Evolutionary conservation across 805 yeast species (phyloP), one percentile per base, ranked within the genome.

Genomic region (Kluyveromyces lactis): DNA sequence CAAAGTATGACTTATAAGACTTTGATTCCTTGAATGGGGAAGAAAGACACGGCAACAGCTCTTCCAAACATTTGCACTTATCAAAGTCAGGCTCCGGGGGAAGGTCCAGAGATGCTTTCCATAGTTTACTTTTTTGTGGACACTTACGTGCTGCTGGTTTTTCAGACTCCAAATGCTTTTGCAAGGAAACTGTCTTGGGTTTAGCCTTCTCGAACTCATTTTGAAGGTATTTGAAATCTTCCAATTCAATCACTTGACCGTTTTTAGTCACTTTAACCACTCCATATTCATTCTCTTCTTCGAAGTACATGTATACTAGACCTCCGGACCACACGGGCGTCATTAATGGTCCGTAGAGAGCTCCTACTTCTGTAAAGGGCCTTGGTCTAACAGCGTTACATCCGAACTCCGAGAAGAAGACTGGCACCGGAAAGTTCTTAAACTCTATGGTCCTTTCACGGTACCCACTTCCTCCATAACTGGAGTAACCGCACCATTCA

Each of bases 271-370:
- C 59, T 43, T 71, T 49, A 28, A 82, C 86, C 48, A 82, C 76
- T 50, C 94, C 90, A 55, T 79, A 82, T 51, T 78, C 62, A 63
- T 82, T 82, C 44, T 69, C 74, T 62, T 83, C 90, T 63, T 83
- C 77, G 65, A 77, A 83, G 64, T 79, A 83, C 90, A 82, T 80
- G 67, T 81, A 83, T 21, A 77, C 90, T 55, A 83, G 73, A 52
- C 90, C 94, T 49, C 94, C 92, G 31, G 90, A 82, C 92, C 92
- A 83, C 35, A 79, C 79, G 48, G 69, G 75, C 23, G 85, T 75
- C 94, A 83, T 83, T 33, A 79, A 69, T 31, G 66, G 63, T 26
- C 81, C 70, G 67, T 71, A 83, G 17, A 83, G 56, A 36, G 85
- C 74, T 26, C 66, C 75, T 40, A 83, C 78, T 61, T 83, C 90